These are phyloP conservation scores for Zygosaccharomyces lentus DNA, from an alignment of 805 yeast species.

Conservation along the genomic window DNA sequence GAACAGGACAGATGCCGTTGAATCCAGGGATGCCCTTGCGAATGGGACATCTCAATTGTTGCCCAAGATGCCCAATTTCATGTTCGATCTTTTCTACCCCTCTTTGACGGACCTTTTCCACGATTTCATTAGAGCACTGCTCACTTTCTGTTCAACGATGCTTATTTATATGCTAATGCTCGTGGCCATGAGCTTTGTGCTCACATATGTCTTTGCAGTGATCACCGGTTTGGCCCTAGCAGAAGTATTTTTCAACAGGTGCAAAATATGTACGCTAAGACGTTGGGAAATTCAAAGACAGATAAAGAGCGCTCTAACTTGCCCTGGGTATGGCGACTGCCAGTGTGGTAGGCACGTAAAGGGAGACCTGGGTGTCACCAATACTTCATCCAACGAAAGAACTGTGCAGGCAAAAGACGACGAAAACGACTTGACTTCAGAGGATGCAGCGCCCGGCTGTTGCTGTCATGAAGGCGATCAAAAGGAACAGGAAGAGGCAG, in stretches of 20 bases:
- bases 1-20: conserved; percentile 20
- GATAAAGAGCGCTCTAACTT: conserved; percentile 24
- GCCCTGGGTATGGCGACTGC: conserved; percentile 29
- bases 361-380: conserved; percentile 4
- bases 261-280: conserved; percentile 30
- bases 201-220: conserved; percentile 69
- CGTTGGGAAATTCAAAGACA: conserved; percentile 34
- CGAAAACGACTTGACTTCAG: conserved; percentile 4
- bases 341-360: conserved; percentile 28
- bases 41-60: conserved; percentile 10
- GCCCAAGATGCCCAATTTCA: conserved; percentile 32
- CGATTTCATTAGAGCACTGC: conserved; percentile 51
- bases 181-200: conserved; percentile 68
- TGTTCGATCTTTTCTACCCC: conserved; percentile 30
- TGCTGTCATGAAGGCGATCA: conserved; percentile 10
- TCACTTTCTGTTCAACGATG: conserved; percentile 60
- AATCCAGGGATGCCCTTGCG: not conserved
- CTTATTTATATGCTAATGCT: conserved; percentile 71
- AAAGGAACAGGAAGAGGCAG: conserved; percentile 11
- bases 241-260: conserved; percentile 63
- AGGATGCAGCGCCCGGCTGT: conserved; percentile 5
- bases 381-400: conserved; percentile 8
- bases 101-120: conserved; percentile 28
- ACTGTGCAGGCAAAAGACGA: conserved; percentile 4
- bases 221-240: conserved; percentile 66